Evolutionary conservation across 495 filamentous ascomycete genomes (phyloP).

Genomic region (Talaromyces nanjingensis): DNA sequence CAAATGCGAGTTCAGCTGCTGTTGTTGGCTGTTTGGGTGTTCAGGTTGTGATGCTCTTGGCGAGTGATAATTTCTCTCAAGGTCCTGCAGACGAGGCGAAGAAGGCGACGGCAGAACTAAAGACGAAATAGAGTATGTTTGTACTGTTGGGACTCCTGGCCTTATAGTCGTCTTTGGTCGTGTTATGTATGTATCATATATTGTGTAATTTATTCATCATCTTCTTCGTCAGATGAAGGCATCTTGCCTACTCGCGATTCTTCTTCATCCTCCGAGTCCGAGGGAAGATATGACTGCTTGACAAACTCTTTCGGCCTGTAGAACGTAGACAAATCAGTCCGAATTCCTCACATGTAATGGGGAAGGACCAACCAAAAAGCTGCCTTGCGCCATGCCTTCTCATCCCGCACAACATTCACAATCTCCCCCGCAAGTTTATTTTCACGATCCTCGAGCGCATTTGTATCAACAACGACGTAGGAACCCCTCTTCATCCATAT

Average conservation of each 20-base stretch:
- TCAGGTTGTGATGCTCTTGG: constrained; percentile 46
- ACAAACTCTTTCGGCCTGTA: constrained; percentile 73
- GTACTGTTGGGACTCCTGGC: background rate
- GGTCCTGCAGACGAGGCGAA: constrained; percentile 13
- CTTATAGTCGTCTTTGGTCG: background rate
- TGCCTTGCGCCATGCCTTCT: constrained; percentile 86
- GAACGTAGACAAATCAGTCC: background rate
- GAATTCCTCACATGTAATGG: background rate
- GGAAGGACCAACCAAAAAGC: constrained; percentile 66
- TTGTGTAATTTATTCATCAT: constrained; percentile 18
- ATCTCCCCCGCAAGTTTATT: constrained; percentile 86
- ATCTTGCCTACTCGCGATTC: constrained; percentile 74
- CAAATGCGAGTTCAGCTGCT: constrained; percentile 63
- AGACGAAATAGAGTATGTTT: background rate
- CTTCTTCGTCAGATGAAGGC: constrained; percentile 64
- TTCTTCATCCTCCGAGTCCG: constrained; percentile 62
- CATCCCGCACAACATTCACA: constrained; percentile 84
- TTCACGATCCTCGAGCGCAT: constrained; percentile 55
- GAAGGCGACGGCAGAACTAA: constrained; percentile 2
- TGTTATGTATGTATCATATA: background rate
- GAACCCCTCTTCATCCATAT: constrained; percentile 86
- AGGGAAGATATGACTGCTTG: constrained; percentile 39
- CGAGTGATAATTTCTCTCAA: constrained; percentile 13
- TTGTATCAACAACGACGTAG: constrained; percentile 75
- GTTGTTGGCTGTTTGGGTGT: constrained; percentile 66